Conservation (phyloP, 495 filamentous ascomycete genomes). For the Hypoxylon trugodes region DNA sequence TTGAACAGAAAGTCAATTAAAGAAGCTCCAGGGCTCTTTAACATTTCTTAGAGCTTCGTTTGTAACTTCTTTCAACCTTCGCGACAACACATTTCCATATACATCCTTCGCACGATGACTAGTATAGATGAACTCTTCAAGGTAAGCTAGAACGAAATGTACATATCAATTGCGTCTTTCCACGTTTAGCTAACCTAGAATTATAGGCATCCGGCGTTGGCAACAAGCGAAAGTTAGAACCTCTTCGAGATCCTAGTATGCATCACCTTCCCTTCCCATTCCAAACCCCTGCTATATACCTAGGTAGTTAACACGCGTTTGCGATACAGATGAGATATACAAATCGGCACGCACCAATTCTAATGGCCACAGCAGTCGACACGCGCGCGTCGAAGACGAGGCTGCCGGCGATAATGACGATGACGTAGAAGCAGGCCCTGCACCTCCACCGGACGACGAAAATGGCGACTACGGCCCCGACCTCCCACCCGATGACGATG, state of each 20-base stretch:
- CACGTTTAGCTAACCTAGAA: conserved; percentile 26
- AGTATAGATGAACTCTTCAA: conserved; percentile 88
- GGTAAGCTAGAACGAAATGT: conserved; percentile 57
- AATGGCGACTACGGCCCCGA: conserved; percentile 71
- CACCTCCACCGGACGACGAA: conserved; percentile 45
- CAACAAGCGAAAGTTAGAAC: conserved; percentile 81
- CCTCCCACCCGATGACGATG: conserved; percentile 73
- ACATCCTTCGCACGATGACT: conserved; percentile 62
- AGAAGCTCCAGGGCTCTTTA: background rate
- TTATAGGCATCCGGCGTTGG: conserved; percentile 61
- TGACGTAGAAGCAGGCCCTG: conserved; percentile 62
- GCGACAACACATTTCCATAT: conserved; percentile 1
- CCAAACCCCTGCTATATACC: background rate
- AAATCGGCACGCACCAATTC: conserved; percentile 81
- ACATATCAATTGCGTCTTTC: background rate
- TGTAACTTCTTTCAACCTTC: background rate
- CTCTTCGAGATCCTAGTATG: conserved; percentile 74
- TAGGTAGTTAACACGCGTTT: conserved; percentile 9
- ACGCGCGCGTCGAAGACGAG: conserved; percentile 56
- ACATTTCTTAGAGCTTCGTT: background rate
- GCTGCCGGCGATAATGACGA: conserved; percentile 59
- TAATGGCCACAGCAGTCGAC: conserved; percentile 53
- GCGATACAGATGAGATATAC: conserved; percentile 71
- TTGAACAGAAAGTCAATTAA: no score
- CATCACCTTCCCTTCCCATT: conserved; percentile 15